Percentiles rank a stretch among this genome's conserved stretches.
phyloP scores from a whole-genome alignment of 2,329 filamentous ascomycete genomes.

The Claviceps sp. region DNA sequence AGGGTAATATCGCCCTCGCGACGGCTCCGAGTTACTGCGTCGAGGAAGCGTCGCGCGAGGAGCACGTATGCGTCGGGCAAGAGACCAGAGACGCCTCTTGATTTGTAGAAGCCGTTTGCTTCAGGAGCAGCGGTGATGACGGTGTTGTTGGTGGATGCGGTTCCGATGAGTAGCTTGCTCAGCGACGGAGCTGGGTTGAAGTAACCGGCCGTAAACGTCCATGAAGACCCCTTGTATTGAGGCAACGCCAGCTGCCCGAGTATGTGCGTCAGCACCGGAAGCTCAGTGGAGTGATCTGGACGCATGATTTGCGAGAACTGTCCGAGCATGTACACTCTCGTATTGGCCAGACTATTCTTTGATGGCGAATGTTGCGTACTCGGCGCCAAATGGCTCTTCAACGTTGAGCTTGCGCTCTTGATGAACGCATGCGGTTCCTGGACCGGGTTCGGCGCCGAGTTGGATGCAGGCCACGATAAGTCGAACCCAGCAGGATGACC shows the following conservation, averaged over 20 bases:
- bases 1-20: constrained; percentile 50
- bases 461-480: constrained; percentile 61
- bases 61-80: constrained; percentile 86
- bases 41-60: constrained; percentile 69
- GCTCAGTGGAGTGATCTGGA: constrained; percentile 75
- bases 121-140: constrained; percentile 87
- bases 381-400: constrained; percentile 52
- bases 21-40: constrained; percentile 33
- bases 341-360: constrained; percentile 33
- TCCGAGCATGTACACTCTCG: constrained; percentile 71
- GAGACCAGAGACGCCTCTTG: constrained; percentile 76
- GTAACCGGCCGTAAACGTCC: constrained; percentile 97
- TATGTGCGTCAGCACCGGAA: constrained; percentile 65
- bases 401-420: constrained; percentile 48
- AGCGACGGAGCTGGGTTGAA: constrained; percentile 90
- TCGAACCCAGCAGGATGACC: constrained; percentile 41
- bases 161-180: constrained; percentile 64
- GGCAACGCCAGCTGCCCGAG: constrained; percentile 53
- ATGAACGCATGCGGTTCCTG: constrained; percentile 58
- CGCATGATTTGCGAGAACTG: constrained; percentile 78
- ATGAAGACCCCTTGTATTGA: constrained; percentile 55
- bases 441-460: constrained; percentile 63
- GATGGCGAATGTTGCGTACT: neutral
- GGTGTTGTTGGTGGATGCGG: constrained; percentile 56
- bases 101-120: constrained; percentile 91